Percentiles rank a stretch among this genome's conserved stretches.
phyloP scores from a whole-genome alignment of 2,329 filamentous ascomycete species.

The Penicillium brasilianum region DNA sequence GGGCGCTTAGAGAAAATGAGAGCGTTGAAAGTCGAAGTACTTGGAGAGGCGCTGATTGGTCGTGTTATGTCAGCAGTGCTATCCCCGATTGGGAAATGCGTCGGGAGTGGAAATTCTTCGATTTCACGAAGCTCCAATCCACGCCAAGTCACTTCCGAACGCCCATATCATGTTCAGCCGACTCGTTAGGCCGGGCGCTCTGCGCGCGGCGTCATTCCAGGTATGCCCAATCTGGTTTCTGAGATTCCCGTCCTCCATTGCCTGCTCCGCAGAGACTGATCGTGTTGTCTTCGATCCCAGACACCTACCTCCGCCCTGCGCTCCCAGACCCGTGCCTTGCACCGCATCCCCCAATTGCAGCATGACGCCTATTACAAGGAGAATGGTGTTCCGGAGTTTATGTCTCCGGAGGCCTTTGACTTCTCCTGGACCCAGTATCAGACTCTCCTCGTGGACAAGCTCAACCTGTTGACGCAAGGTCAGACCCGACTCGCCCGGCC shows the following conservation, averaged over 20 bases:
- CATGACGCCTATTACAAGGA: slow-evolving; percentile 52
- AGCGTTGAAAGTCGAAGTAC: slow-evolving; percentile 22
- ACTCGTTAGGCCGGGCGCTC: slow-evolving; percentile 49
- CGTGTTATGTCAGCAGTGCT: slow-evolving; percentile 30
- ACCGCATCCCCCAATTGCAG: slow-evolving; percentile 56
- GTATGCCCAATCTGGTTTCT: slow-evolving; percentile 34
- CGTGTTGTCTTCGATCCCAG: slow-evolving; percentile 26
- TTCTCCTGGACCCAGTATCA: slow-evolving; percentile 87
- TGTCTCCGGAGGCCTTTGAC: slow-evolving; percentile 71
- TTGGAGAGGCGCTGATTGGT: slow-evolving; percentile 33
- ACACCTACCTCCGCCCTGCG: slow-evolving; percentile 44
- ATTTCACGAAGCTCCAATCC: slow-evolving; percentile 27
- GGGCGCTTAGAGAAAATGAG: slow-evolving; percentile 27
- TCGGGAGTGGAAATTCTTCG: slow-evolving; percentile 45
- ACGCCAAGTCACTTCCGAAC: slow-evolving; percentile 20
- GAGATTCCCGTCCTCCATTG: background rate
- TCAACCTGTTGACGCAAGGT: slow-evolving; percentile 78
- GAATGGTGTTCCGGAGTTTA: slow-evolving; percentile 70
- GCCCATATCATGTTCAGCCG: slow-evolving; percentile 51
- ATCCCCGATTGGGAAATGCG: slow-evolving; percentile 34
- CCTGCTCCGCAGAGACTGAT: slow-evolving; percentile 26
- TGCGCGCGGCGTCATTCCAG: slow-evolving; percentile 48
- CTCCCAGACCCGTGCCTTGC: slow-evolving; percentile 45
- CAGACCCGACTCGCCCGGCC: slow-evolving; percentile 38
- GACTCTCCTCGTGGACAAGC: slow-evolving; percentile 70